phyloP scores from a whole-genome alignment of 768 basidiomycete genomes.

The Lactifluus hygrophoroides region DNA sequence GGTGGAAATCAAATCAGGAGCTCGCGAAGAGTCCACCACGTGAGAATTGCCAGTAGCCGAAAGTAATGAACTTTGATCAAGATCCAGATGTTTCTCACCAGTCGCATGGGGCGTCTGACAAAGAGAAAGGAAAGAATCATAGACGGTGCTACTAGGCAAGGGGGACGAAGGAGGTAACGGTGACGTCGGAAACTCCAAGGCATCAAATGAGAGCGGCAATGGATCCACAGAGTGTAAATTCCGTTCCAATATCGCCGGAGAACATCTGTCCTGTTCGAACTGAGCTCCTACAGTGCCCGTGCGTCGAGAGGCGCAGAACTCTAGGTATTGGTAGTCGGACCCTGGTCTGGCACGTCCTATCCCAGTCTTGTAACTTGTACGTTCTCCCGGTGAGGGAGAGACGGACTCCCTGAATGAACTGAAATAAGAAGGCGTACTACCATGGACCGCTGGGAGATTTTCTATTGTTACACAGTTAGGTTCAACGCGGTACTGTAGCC shows the following conservation, averaged over 20 bases:
- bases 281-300: background rate
- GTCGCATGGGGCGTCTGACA: background rate
- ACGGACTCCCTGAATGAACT: background rate
- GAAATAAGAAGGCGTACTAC: background rate
- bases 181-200: slow-evolving; percentile 7
- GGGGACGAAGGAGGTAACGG: slow-evolving; percentile 16
- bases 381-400: background rate
- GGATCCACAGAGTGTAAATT: background rate
- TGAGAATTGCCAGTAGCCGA: background rate
- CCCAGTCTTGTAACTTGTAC: background rate
- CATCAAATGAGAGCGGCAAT: slow-evolving; percentile 2
- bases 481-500: background rate
- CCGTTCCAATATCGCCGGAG: background rate
- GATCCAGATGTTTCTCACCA: background rate
- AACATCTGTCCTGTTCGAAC: background rate
- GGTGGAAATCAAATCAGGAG: background rate
- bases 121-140: background rate
- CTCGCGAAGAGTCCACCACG: background rate
- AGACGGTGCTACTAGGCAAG: slow-evolving; percentile 2
- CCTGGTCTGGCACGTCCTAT: background rate
- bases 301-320: background rate
- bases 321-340: background rate
- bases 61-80: background rate
- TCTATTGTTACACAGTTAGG: background rate
- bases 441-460: background rate